Conservation (phyloP, 2,329 filamentous ascomycete species). For the Cryphonectria radicalis region DNA sequence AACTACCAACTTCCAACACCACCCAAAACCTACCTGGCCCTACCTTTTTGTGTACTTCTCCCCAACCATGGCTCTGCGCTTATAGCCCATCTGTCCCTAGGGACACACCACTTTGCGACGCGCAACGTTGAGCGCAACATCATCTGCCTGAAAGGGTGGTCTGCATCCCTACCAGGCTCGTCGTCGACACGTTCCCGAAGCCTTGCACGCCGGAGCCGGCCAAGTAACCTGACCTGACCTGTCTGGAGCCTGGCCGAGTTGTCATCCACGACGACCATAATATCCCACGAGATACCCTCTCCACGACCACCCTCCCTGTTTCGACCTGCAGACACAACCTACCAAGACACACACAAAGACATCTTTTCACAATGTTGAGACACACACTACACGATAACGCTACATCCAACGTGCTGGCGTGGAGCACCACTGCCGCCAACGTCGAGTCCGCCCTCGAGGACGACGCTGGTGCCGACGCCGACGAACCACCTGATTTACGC, state of each 20-base stretch:
- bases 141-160: slow-evolving; percentile 25
- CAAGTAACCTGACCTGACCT: slow-evolving; percentile 23
- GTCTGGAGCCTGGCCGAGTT: slow-evolving; percentile 15
- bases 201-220: slow-evolving; percentile 15
- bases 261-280: slow-evolving; percentile 20
- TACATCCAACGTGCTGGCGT: slow-evolving; percentile 50
- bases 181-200: slow-evolving; percentile 17
- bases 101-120: slow-evolving; percentile 42
- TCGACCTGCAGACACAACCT: slow-evolving; percentile 11
- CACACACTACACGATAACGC: slow-evolving; percentile 42
- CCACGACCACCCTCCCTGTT: slow-evolving; percentile 17
- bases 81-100: slow-evolving; percentile 49
- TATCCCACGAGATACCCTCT: slow-evolving; percentile 21
- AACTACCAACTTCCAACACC: slow-evolving; percentile 22
- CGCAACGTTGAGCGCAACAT: slow-evolving; percentile 30
- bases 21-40: slow-evolving; percentile 17
- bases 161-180: slow-evolving; percentile 20
- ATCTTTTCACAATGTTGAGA: slow-evolving; percentile 34
- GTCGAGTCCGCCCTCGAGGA: slow-evolving; percentile 52
- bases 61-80: slow-evolving; percentile 36
- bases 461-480: slow-evolving; percentile 75
- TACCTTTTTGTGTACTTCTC: slow-evolving; percentile 14
- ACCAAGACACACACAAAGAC: slow-evolving; percentile 15
- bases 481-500: slow-evolving; percentile 80
- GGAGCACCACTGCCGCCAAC: slow-evolving; percentile 49